Conservation (phyloP, 371 early-diverging fungal genomes). For the Saksenaea oblongispora region DNA sequence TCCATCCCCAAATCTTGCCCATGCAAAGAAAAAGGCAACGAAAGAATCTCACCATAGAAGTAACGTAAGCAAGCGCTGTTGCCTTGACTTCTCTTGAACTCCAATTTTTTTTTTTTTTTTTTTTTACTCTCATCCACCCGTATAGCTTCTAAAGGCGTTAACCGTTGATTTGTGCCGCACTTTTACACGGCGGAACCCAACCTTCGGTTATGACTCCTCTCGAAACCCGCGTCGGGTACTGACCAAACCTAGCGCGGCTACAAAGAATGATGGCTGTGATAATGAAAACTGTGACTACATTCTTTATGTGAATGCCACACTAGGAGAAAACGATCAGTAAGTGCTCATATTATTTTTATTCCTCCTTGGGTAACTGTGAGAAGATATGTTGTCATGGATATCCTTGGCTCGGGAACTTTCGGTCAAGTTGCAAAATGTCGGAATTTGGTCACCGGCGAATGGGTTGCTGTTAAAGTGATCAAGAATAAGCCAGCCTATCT, state of each 20-base stretch:
- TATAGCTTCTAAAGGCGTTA: conserved; percentile 18
- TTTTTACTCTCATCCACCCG: not conserved
- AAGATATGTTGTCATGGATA: conserved; percentile 86
- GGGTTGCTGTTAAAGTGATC: conserved; percentile 96
- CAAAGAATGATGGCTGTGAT: conserved; percentile 88
- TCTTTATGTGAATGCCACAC: conserved; percentile 89
- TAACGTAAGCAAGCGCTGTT: not conserved
- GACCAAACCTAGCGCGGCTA: conserved; percentile 87
- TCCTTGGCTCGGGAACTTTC: conserved; percentile 98
- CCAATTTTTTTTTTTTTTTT: not conserved
- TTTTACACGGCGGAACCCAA: conserved; percentile 72
- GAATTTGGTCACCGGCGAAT: conserved; percentile 80
- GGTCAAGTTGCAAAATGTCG: conserved; percentile 97
- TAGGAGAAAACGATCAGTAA: conserved; percentile 10
- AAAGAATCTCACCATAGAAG: not conserved
- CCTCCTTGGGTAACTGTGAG: not conserved
- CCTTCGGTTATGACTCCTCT: conserved; percentile 71
- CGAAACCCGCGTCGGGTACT: conserved; percentile 90
- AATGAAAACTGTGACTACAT: conserved; percentile 94
- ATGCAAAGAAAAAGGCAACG: not conserved
- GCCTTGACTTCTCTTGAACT: not conserved
- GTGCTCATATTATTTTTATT: not conserved
- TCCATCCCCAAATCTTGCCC: not conserved
- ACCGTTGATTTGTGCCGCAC: conserved; percentile 67
- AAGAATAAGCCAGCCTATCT: conserved; percentile 96